Base-by-base conservation (phyloP, 176 grass and related monocot species). In the Chrysopogon serrulatus region DNA sequence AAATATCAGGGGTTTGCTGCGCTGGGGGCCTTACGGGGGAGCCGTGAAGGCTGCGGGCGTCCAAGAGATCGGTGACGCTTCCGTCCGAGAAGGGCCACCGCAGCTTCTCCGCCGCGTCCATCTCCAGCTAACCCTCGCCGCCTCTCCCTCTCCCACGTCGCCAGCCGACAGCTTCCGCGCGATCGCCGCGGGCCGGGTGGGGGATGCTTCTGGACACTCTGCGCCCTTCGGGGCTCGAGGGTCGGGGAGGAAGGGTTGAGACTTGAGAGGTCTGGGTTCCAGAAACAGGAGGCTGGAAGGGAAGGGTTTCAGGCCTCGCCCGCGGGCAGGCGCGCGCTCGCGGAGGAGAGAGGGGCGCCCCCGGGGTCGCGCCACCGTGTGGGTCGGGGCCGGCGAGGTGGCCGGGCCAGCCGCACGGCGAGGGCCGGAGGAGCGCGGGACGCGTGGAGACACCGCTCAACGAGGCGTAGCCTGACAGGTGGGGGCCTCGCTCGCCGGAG, bases 31-130 rank as follows among this genome's bases (percentile, higher is more conserved):
- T 60, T 90, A 95, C 90, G 10, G 66, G 48, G 34, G 68, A 71
- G 65, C 85, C 89, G 15, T 81, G 76, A 27, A 94, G 61, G 65
- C 80, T 65, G 33, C 91, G 87, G 62, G 89, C 79, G 47, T 96
- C 87, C 41, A 96, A 78, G 21, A 92, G 86, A 85, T 92, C 78
- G 80, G 89, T 71, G 63, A 92, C 37, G 87, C 71, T 82, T 49
- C 89, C 96, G 70, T 99, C 90, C 27, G 81, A 33, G 86, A 89
- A 96, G 31, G 79, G 78, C 93, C 93, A 99, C 43, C 72, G 70
- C 69, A 75, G 74, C 76, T 89, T 82, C 85, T 90, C 91, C 82
- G 84, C 66, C 67, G 30, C 74, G 73, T 86, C 74, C 84, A 83
- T 90, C 79, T 42, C 74, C 39, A 15, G 82, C 48, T 10, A 43